Percentiles rank a stretch among this genome's conserved stretches.
These are phyloP conservation scores for Thielaviopsis ethacetica DNA, from an alignment of 2,329 filamentous ascomycete genomes.

Conservation along the genomic window DNA sequence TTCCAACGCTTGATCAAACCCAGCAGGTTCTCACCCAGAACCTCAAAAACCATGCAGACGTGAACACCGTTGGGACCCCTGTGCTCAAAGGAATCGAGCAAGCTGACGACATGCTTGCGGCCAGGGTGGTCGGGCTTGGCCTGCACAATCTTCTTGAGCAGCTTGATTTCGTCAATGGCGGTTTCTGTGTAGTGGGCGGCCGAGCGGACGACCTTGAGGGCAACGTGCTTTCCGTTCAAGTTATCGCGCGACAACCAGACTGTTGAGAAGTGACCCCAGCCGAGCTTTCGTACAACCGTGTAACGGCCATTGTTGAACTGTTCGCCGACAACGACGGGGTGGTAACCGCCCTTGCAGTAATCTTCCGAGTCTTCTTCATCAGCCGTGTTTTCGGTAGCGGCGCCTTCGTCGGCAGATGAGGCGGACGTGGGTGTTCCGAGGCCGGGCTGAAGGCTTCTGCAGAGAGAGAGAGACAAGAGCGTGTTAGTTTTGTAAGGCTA, in stretches of 20 bases:
- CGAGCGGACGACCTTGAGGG: constrained; percentile 92
- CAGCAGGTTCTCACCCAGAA: constrained; percentile 84
- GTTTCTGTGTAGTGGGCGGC: constrained; percentile 98
- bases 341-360: constrained; percentile 98
- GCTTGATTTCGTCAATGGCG: constrained; percentile 95
- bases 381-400: constrained; percentile 77
- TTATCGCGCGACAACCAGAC: constrained; percentile 80
- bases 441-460: constrained; percentile 21
- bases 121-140: constrained; percentile 91
- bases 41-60: constrained; percentile 99
- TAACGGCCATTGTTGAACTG: constrained; percentile 97
- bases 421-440: constrained; percentile 57
- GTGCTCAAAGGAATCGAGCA: constrained; percentile 94
- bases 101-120: constrained; percentile 84
- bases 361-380: constrained; percentile 98
- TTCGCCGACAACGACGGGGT: constrained; percentile 86
- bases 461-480: neutral
- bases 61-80: constrained; percentile 92
- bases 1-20: constrained; percentile 98
- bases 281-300: constrained; percentile 86
- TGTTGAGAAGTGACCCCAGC: constrained; percentile 98
- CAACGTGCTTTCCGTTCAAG: constrained; percentile 78
- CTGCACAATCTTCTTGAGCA: constrained; percentile 90
- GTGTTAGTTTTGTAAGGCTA: neutral
- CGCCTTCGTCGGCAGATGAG: constrained; percentile 63